Conservation (phyloP, 1,139 yeast species). For the Yamadazyma siamensis region DNA sequence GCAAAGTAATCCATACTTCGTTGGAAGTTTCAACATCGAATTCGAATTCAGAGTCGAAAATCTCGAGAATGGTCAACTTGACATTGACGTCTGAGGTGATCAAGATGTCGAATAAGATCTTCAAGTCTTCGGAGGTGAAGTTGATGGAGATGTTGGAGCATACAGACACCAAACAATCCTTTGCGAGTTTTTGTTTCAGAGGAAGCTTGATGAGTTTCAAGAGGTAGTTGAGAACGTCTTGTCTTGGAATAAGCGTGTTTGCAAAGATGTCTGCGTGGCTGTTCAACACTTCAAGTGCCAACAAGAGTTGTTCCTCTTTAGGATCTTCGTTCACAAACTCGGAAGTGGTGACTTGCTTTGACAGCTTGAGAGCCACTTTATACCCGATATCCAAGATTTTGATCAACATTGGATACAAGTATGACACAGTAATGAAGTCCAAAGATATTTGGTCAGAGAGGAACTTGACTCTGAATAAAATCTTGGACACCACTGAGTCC, state of each 20-base stretch:
- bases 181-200: slow-evolving; percentile 73
- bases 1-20: slow-evolving; percentile 77
- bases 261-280: slow-evolving; percentile 74
- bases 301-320: slow-evolving; percentile 79
- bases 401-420: slow-evolving; percentile 69
- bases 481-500: slow-evolving; percentile 47
- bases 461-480: slow-evolving; percentile 73
- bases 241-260: slow-evolving; percentile 67
- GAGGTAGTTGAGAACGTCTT: slow-evolving; percentile 56
- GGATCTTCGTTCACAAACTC: slow-evolving; percentile 78
- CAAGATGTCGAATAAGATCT: slow-evolving; percentile 54
- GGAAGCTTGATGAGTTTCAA: slow-evolving; percentile 69
- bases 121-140: slow-evolving; percentile 54
- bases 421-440: slow-evolving; percentile 66
- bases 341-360: slow-evolving; percentile 46
- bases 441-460: slow-evolving; percentile 71
- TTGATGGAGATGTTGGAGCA: slow-evolving; percentile 72
- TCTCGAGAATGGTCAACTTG: slow-evolving; percentile 75
- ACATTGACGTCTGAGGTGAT: slow-evolving; percentile 68
- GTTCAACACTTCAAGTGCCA: slow-evolving; percentile 75
- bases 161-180: slow-evolving; percentile 75
- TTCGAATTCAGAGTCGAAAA: slow-evolving; percentile 84
- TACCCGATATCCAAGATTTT: slow-evolving; percentile 63
- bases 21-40: slow-evolving; percentile 54
- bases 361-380: slow-evolving; percentile 46